Evolutionary conservation across 202 grass and related monocot species (phyloP), one percentile per base, ranked within the genome.

Genomic region (Panicum virgatum): DNA sequence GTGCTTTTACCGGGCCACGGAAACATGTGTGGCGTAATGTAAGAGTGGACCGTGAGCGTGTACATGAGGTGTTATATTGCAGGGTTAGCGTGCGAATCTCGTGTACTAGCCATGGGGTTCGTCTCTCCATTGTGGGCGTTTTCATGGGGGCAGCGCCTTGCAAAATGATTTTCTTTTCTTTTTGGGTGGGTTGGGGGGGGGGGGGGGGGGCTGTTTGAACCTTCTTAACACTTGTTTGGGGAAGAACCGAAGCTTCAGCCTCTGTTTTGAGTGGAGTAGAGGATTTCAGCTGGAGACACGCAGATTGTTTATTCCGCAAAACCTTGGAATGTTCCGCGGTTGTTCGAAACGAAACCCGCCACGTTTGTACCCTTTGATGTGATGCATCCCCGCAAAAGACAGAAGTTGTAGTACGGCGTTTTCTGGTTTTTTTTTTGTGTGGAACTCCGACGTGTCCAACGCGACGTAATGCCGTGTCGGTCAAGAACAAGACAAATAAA

Each of bases 1-100:
- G 48, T 58, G 46, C 66, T 58, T 29, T 38, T 20, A 16, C 56
- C 45, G 36, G 50, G 6, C 51, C 70, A 53, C 54, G 69, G 45
- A 48, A 72, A 52, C n/a, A 15, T 71, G 39, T 45, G 48, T 9
- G 11, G 15, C 68, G 16, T 30, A 66, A 75, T n/a, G n/a, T n/a
- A n/a, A 67, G 26, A 66, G 23, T 69, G 37, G 58, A 45, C 27
- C 26, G 68, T 69, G 43, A 85, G 69, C 62, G 45, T 80, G 51
- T 62, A 36, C 40, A 81, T 32, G 70, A 60, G 61, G 22, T 67
- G 22, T 58, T 48, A 18, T 45, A 19, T n/a, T n/a, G 58, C 66
- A 46, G 29, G 30, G 9, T 26, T 54, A 36, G 5, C 32, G 44
- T 3, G 15, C 18, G 30, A 52, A 32, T 51, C n/a, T 74, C 14